Evolutionary conservation across 2,329 filamentous ascomycete genomes (phyloP).

Genomic region (Tolypocladium pustulatum): DNA sequence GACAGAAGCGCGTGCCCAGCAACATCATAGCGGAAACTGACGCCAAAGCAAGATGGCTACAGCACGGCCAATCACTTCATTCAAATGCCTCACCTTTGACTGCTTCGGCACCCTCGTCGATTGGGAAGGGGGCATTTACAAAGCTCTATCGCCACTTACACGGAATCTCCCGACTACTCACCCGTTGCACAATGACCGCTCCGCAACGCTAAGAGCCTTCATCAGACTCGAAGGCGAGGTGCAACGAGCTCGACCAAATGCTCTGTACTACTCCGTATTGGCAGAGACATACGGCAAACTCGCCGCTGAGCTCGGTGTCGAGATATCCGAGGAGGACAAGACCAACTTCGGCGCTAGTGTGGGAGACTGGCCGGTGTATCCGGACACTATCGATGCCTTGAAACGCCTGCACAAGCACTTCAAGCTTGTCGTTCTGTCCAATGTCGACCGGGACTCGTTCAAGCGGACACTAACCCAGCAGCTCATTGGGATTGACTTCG

Average conservation of each 20-base stretch:
- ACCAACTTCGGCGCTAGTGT: conserved; percentile 30
- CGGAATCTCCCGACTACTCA: conserved; percentile 28
- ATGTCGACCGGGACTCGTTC: conserved; percentile 37
- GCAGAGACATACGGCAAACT: conserved; percentile 29
- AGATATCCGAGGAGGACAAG: conserved; percentile 17
- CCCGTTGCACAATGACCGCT: conserved; percentile 22
- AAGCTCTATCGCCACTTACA: conserved; percentile 38
- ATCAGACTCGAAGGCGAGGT: conserved; percentile 44
- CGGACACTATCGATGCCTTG: conserved; percentile 45
- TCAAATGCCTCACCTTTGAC: conserved; percentile 55
- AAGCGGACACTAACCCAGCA: conserved; percentile 14
- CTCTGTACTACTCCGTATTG: conserved; percentile 23
- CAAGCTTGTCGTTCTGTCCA: conserved; percentile 51
- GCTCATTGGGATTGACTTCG: conserved; percentile 42
- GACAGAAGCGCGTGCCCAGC: background rate
- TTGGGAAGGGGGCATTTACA: conserved; percentile 59
- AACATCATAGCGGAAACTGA: background rate
- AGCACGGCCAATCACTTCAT: conserved; percentile 14
- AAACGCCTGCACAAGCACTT: conserved; percentile 35
- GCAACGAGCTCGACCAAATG: conserved; percentile 44
- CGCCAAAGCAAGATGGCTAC: conserved; percentile 3
- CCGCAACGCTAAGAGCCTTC: conserved; percentile 29
- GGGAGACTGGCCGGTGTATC: conserved; percentile 44
- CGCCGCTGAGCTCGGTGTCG: conserved; percentile 15
- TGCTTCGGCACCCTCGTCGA: conserved; percentile 73